Evolutionary conservation across 331 rosid species (phyloP), one percentile per base, ranked within the genome.

Genomic region (Spiraea crenata): DNA sequence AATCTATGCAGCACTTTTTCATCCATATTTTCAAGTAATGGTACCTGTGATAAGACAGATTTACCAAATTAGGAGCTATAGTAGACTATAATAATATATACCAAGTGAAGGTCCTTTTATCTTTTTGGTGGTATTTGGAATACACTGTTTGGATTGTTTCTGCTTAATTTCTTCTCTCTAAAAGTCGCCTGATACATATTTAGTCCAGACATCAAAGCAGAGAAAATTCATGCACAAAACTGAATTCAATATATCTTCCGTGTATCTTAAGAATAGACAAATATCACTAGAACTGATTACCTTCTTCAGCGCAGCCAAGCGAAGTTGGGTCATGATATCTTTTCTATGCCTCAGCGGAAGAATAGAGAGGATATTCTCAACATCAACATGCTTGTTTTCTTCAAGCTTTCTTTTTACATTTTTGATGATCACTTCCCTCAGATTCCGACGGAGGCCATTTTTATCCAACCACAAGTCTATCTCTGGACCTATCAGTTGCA

Each of bases 331-430:
- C 44, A 11, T 59, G 46, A 59, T 37, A 12, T 2, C 37, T 6
- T 7, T 13, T 59, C 15, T 35, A 6, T 4, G 46, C 6, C 15
- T 7, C 2, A 8, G 7, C 17, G 65, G 10, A 59, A 59, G 65
- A 38, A 59, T 14, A 13, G n/a, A 7, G 19, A 59, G 42, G 5
- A 59, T 11, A 59, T 31, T 59, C 6, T 59, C 42, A 12, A 59
- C 42, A 59, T 59, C 39, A 13, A 59, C 45, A 31, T 59, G 45
- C 37, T 59, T 59, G 65, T 35, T 59, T 31, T 59, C n/a, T 37
- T 35, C 7, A 35, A 59, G 17, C 4, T 14, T 1, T 15, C 3
- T n/a, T 37, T 11, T 7, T 3, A 59, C n/a, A 3, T 31, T 4
- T 59, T 59, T 7, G 2, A 11, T 11, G 3, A 59, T 11, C 3